Conservation (phyloP, 2,329 filamentous ascomycete genomes). For the Plenodomus tracheiphilus region DNA sequence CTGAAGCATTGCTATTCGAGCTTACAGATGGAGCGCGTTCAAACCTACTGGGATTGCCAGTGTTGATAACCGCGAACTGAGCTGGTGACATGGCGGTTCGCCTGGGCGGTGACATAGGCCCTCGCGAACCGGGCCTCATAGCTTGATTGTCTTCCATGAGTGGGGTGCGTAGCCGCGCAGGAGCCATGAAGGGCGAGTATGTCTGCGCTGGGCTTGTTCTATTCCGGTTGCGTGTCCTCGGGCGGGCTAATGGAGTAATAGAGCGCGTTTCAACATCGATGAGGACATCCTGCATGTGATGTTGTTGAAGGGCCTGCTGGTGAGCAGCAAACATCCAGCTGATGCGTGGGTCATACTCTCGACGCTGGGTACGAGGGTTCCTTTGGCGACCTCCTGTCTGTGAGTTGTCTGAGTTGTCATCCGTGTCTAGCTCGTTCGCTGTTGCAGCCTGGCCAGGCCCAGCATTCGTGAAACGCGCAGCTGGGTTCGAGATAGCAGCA, state of each 20-base stretch:
- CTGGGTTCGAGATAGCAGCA: slow-evolving; percentile 23
- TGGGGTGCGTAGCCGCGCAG: slow-evolving; percentile 40
- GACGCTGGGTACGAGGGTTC: slow-evolving; percentile 28
- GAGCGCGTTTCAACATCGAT: slow-evolving; percentile 44
- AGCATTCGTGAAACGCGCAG: slow-evolving; percentile 30
- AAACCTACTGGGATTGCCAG: slow-evolving; percentile 16
- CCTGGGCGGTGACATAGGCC: slow-evolving; percentile 36
- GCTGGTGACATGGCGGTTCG: slow-evolving; percentile 29
- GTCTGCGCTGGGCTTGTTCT: slow-evolving; percentile 41
- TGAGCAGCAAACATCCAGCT: slow-evolving; percentile 49
- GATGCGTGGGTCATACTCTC: slow-evolving; percentile 47
- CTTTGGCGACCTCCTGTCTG: slow-evolving; percentile 30
- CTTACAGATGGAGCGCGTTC: slow-evolving; percentile 34
- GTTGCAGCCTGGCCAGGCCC: slow-evolving; percentile 26
- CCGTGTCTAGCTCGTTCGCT: slow-evolving; percentile 38
- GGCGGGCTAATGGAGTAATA: slow-evolving; percentile 45
- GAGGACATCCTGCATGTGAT: slow-evolving; percentile 34
- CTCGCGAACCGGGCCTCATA: slow-evolving; percentile 21
- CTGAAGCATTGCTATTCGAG: slow-evolving; percentile 35
- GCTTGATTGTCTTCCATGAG: slow-evolving; percentile 37
- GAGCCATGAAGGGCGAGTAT: slow-evolving; percentile 42
- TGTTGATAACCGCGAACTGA: slow-evolving; percentile 15
- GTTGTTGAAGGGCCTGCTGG: slow-evolving; percentile 42
- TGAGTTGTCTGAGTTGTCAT: slow-evolving; percentile 47
- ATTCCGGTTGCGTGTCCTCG: slow-evolving; percentile 45